Conservation (phyloP, 129 eudicot genomes). For the Pseudognaphalium luteoalbum region DNA sequence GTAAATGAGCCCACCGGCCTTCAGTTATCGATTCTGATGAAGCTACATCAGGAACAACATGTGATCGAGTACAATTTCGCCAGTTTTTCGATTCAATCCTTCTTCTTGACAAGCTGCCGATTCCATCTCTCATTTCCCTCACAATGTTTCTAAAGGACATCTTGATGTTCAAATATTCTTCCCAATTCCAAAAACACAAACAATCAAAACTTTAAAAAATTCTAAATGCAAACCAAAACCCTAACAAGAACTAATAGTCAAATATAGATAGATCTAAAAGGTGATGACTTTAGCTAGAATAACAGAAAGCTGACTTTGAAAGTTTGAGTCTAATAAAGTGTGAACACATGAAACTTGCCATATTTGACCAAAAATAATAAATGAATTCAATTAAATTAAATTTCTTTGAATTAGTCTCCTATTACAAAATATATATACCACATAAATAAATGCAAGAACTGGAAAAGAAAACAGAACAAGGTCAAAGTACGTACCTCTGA, state of each 20-base stretch:
- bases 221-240: not conserved
- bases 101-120: constrained; percentile 61
- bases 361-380: constrained; percentile 21
- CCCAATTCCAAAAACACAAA: not conserved
- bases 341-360: constrained; percentile 23
- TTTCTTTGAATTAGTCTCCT: constrained; percentile 18
- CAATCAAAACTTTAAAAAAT: not conserved
- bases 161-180: not conserved
- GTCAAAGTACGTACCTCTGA: constrained; percentile 3
- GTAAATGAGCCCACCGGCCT: constrained; percentile 86
- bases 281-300: not conserved
- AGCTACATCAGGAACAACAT: constrained; percentile 69
- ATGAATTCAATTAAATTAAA: not conserved
- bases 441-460: not conserved
- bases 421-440: not conserved
- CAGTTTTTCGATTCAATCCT: constrained; percentile 63
- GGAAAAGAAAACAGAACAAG: not conserved
- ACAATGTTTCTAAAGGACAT: constrained; percentile 80
- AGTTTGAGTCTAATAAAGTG: constrained; percentile 27
- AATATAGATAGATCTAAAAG: constrained; percentile 10
- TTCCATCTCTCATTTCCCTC: constrained; percentile 63
- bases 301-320: constrained; percentile 16
- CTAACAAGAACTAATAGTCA: not conserved
- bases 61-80: constrained; percentile 61
- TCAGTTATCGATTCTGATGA: constrained; percentile 46